These are phyloP conservation scores for Cladosporium austrohemisphaericum DNA, from an alignment of 2,329 filamentous ascomycete species.

Conservation along the genomic window DNA sequence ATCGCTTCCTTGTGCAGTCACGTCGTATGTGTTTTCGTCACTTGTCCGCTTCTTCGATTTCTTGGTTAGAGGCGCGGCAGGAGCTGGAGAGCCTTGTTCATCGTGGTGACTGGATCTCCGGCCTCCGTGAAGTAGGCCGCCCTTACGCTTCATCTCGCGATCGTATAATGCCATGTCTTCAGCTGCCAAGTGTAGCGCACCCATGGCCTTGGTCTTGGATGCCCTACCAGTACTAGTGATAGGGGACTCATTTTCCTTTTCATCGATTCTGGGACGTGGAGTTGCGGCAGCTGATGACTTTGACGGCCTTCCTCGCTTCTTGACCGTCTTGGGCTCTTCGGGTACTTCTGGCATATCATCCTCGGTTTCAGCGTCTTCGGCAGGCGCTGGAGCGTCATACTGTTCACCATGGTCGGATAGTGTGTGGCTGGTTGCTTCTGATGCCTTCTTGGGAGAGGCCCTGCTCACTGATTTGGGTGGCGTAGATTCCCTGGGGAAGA, in stretches of 20 bases:
- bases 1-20: conserved; percentile 42
- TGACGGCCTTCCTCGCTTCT: conserved; percentile 28
- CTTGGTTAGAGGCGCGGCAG: conserved; percentile 16
- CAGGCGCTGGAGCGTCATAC: neutral
- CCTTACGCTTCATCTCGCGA: conserved; percentile 83
- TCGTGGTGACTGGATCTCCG: conserved; percentile 44
- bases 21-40: conserved; percentile 38
- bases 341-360: conserved; percentile 18
- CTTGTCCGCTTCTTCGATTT: conserved; percentile 35
- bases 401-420: conserved; percentile 4
- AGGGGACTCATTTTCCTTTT: conserved; percentile 82
- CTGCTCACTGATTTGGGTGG: conserved; percentile 23
- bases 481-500: conserved; percentile 41
- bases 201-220: conserved; percentile 81
- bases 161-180: conserved; percentile 86
- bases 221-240: conserved; percentile 70
- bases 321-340: conserved; percentile 21
- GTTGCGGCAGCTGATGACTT: conserved; percentile 25
- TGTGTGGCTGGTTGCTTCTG: conserved; percentile 12
- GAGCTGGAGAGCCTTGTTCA: conserved; percentile 34
- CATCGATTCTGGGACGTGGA: conserved; percentile 23
- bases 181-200: conserved; percentile 70
- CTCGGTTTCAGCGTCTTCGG: conserved; percentile 24
- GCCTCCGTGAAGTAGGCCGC: conserved; percentile 60
- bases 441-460: conserved; percentile 20